Conservation (phyloP, 768 basidiomycete species). For the Sistotremastrum niveocremeum region DNA sequence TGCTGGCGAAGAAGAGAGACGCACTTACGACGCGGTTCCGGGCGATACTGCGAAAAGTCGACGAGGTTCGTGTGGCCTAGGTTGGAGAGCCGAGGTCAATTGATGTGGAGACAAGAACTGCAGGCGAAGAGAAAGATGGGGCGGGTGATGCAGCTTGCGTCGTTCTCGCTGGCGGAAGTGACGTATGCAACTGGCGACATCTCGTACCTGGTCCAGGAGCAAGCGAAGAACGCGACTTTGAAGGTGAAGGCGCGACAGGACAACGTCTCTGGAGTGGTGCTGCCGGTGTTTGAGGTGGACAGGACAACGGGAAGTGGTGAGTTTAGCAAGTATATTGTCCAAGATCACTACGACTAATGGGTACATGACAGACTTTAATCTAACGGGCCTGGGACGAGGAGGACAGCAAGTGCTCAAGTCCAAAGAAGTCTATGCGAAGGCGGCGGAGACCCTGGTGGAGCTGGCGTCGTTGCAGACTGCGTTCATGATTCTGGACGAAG, state of each 20-base stretch:
- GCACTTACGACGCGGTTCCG: constrained; percentile 91
- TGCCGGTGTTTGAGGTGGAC: constrained; percentile 91
- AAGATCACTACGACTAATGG: background rate
- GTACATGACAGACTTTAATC: constrained; percentile 66
- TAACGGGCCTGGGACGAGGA: constrained; percentile 92
- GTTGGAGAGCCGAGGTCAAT: background rate
- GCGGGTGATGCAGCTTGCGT: constrained; percentile 94
- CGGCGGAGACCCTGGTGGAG: constrained; percentile 93
- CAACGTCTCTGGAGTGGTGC: constrained; percentile 92
- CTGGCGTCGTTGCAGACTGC: constrained; percentile 95
- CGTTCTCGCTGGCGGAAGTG: constrained; percentile 97
- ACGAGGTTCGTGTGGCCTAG: constrained; percentile 54
- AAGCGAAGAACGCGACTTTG: constrained; percentile 83
- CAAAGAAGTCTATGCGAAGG: constrained; percentile 97
- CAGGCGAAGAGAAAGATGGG: constrained; percentile 99
- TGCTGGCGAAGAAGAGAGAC: constrained; percentile 96
- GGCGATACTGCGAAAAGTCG: constrained; percentile 90
- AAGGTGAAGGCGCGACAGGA: constrained; percentile 91
- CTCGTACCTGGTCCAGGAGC: constrained; percentile 94
- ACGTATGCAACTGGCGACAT: constrained; percentile 97
- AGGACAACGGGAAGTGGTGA: constrained; percentile 72
- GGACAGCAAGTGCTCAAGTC: constrained; percentile 91
- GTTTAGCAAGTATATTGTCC: constrained; percentile 3
- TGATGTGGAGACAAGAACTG: constrained; percentile 1
- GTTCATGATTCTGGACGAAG: constrained; percentile 96